Conservation (phyloP, 257 asterid genomes). For the Fraxinus pennsylvanica region DNA sequence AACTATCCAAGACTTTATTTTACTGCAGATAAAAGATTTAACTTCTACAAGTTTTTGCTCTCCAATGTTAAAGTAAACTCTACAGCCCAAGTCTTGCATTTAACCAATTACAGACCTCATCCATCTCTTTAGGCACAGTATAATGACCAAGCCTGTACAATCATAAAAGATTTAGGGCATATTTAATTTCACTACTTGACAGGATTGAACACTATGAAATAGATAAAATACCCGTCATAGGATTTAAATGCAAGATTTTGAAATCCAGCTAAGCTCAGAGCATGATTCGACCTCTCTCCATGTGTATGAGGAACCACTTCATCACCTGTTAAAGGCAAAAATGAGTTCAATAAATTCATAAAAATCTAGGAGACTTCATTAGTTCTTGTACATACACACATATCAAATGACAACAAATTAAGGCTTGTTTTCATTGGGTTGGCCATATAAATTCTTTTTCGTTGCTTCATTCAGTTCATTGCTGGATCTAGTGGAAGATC, state of each 20-base stretch:
- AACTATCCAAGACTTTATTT: conserved; percentile 20
- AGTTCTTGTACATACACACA: neutral
- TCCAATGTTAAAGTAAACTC: conserved; percentile 32
- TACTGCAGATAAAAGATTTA: conserved; percentile 20
- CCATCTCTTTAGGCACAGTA: conserved; percentile 94
- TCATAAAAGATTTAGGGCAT: neutral
- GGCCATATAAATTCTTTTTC: neutral
- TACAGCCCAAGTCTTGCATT: conserved; percentile 52
- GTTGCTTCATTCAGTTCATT: neutral
- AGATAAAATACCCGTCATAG: conserved; percentile 61
- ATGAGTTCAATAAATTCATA: conserved; percentile 6
- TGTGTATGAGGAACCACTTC: conserved; percentile 75
- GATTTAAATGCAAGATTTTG: conserved; percentile 61
- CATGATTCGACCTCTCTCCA: conserved; percentile 73
- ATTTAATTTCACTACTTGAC: neutral
- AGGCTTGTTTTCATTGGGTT: neutral
- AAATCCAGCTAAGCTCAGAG: conserved; percentile 80
- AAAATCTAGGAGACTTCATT: neutral
- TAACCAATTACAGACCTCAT: conserved; percentile 83
- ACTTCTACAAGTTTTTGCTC: conserved; percentile 23
- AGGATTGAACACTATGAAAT: neutral
- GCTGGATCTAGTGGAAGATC: neutral
- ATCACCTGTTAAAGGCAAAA: conserved; percentile 55
- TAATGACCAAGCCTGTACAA: conserved; percentile 81
- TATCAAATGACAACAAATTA: neutral